phyloP scores from a whole-genome alignment of 169 alveolate species.

The Cystoisospora suis region DNA sequence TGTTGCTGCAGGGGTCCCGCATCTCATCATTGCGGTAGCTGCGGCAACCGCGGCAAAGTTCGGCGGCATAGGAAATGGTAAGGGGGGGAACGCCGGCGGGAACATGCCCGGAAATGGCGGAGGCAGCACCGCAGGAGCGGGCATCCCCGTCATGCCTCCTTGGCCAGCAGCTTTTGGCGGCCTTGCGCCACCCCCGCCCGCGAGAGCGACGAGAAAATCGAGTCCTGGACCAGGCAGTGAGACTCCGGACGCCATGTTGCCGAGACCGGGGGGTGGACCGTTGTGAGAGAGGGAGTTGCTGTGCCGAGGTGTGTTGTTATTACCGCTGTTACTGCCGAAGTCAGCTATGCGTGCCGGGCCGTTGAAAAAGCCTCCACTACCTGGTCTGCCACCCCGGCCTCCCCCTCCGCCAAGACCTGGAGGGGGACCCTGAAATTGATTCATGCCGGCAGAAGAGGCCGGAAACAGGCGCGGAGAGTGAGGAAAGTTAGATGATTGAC shows the following conservation, averaged over 20 bases:
- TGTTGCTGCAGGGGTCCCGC: not conserved
- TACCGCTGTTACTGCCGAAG: no score
- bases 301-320: no score
- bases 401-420: no score
- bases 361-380: no score
- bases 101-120: not conserved
- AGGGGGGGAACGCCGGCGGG: constrained; percentile 24
- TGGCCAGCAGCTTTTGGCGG: constrained; percentile 7
- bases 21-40: not conserved
- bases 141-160: not conserved
- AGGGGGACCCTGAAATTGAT: no score
- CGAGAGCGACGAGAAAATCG: not conserved
- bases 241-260: not conserved
- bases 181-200: not conserved
- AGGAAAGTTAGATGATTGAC: no score
- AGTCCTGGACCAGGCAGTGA: not conserved
- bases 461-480: no score
- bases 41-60: constrained; percentile 6
- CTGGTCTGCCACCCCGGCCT: no score
- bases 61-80: constrained; percentile 16
- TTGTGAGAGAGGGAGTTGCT: not conserved
- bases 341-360: no score
- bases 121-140: not conserved
- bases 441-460: no score
- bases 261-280: not conserved